Conservation (phyloP, 2,329 filamentous ascomycete species). For the Chrysoporthe austroafricana region DNA sequence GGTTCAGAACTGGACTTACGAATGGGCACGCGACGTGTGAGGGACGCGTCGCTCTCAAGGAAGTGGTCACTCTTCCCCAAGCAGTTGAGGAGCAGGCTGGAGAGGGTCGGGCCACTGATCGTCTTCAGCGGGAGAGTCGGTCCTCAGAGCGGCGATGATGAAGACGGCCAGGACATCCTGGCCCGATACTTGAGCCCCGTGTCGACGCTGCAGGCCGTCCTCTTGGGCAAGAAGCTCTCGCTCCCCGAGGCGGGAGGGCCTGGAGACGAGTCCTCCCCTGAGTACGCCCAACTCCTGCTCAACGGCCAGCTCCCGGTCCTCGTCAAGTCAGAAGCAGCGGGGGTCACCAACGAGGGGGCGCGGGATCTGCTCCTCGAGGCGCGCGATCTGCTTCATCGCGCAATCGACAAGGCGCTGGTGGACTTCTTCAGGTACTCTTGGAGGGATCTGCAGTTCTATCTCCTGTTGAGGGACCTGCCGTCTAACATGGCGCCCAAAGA, state of each 20-base stretch:
- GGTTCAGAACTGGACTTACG: constrained; percentile 7
- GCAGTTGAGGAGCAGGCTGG: constrained; percentile 5
- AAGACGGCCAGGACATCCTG: not conserved
- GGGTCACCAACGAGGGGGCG: constrained; percentile 9
- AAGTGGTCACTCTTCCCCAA: not conserved
- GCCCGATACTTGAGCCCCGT: constrained; percentile 20
- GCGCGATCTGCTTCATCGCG: constrained; percentile 4
- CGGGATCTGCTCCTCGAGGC: constrained; percentile 14
- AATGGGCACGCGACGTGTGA: constrained; percentile 14
- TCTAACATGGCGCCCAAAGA: not conserved
- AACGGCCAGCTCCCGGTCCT: constrained; percentile 22
- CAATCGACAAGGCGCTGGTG: constrained; percentile 13
- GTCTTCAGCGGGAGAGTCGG: constrained; percentile 12
- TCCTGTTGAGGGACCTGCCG: constrained; percentile 8
- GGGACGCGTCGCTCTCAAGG: not conserved
- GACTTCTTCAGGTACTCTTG: constrained; percentile 14
- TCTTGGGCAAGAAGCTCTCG: constrained; percentile 8
- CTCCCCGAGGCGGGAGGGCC: not conserved
- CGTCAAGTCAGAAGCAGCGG: constrained; percentile 16
- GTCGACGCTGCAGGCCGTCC: constrained; percentile 14
- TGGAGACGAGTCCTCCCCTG: not conserved
- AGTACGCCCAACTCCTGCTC: constrained; percentile 1
- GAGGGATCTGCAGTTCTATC: not conserved
- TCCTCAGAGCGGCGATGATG: not conserved
- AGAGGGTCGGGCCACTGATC: constrained; percentile 4